Conservation (phyloP, 2,329 filamentous ascomycete species). For the Pestalotiopsis sp. region DNA sequence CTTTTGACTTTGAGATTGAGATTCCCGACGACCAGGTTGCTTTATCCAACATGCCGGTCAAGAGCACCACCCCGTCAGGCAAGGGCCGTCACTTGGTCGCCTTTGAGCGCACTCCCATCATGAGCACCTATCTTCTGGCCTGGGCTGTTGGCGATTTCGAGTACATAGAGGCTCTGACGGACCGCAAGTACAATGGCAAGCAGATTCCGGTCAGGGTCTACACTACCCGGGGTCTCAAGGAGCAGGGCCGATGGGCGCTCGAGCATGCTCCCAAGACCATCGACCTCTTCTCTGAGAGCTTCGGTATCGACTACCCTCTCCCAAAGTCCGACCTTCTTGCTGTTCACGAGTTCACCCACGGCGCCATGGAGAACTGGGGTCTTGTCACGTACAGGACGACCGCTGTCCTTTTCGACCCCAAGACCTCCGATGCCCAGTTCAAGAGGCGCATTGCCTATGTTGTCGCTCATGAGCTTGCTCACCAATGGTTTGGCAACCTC, state of each 20-base stretch:
- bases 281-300: slow-evolving; percentile 95
- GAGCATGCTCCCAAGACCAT: slow-evolving; percentile 91
- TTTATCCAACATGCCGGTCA: slow-evolving; percentile 94
- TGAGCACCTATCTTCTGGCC: slow-evolving; percentile 89
- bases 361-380: slow-evolving; percentile 96
- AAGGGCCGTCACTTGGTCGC: slow-evolving; percentile 72
- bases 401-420: slow-evolving; percentile 92
- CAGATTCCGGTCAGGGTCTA: slow-evolving; percentile 92
- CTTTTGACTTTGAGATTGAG: slow-evolving; percentile 92
- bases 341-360: slow-evolving; percentile 86
- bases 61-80: slow-evolving; percentile 58
- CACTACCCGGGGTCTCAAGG: slow-evolving; percentile 89
- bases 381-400: slow-evolving; percentile 95
- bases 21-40: slow-evolving; percentile 85
- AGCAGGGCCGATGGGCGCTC: slow-evolving; percentile 86
- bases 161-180: slow-evolving; percentile 88
- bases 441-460: slow-evolving; percentile 96
- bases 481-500: slow-evolving; percentile 95
- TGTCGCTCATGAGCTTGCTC: slow-evolving; percentile 94
- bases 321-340: slow-evolving; percentile 90
- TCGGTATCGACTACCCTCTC: slow-evolving; percentile 88
- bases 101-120: slow-evolving; percentile 82
- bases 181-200: slow-evolving; percentile 88
- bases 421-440: slow-evolving; percentile 84
- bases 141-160: slow-evolving; percentile 98